Conservation (phyloP, 257 asterid genomes). For the Coffea canephora region DNA sequence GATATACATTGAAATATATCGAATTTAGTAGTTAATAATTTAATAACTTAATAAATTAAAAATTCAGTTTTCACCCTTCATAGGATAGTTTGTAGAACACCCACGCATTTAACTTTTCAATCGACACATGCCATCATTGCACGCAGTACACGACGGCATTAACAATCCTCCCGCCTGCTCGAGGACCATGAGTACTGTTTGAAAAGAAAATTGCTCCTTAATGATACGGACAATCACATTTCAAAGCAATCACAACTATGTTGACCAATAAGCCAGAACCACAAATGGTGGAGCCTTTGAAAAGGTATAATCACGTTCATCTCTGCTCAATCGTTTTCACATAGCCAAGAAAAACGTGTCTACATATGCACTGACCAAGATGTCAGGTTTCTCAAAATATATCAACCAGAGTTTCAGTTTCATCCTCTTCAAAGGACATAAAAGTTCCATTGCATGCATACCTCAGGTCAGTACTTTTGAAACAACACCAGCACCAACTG, state of each 20-base stretch:
- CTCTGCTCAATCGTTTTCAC: not conserved
- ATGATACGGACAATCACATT: not conserved
- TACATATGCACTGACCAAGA: not conserved
- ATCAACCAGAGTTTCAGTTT: not conserved
- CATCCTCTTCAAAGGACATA: conserved; percentile 2
- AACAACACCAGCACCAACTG: conserved; percentile 99
- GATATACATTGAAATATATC: no score
- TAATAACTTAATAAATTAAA: no score
- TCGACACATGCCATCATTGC: no score
- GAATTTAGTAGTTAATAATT: no score
- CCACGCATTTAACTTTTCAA: no score
- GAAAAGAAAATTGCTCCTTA: not conserved
- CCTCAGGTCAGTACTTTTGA: conserved; percentile 73
- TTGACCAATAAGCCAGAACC: not conserved
- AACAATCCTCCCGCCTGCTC: not conserved
- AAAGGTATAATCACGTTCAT: conserved; percentile 3
- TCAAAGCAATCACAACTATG: not conserved
- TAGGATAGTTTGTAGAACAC: no score
- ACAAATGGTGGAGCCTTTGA: conserved; percentile 1
- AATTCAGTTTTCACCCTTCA: no score
- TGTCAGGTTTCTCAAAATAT: not conserved
- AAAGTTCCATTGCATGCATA: not conserved
- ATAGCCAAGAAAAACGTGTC: conserved; percentile 2
- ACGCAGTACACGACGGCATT: no score
- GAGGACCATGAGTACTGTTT: not conserved